Percentiles rank a stretch among this genome's conserved stretches.
Evolutionary conservation across 192 early-diverging fungal genomes (phyloP).

Genomic region (Coemansia umbellata): DNA sequence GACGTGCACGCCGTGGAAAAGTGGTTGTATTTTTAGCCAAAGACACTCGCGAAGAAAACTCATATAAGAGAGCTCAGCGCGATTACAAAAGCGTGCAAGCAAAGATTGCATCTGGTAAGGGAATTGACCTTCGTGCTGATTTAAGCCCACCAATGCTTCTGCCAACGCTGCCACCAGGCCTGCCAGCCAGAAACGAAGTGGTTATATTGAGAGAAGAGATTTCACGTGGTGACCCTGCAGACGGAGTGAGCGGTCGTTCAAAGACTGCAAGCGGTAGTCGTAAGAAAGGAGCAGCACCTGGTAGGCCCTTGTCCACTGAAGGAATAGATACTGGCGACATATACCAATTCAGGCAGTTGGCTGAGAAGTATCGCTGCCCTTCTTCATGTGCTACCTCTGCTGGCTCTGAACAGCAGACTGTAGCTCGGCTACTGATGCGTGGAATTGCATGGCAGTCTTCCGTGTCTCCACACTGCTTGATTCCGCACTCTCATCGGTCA

Average conservation of each 20-base stretch:
- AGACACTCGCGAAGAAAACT: conserved; percentile 46
- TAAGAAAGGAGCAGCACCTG: not conserved
- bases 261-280: conserved; percentile 2
- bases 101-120: conserved; percentile 38
- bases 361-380: conserved; percentile 25
- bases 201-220: conserved; percentile 33
- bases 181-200: conserved; percentile 19
- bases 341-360: conserved; percentile 18
- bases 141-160: conserved; percentile 48
- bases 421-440: conserved; percentile 20
- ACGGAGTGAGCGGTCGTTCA: not conserved
- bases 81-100: conserved; percentile 49
- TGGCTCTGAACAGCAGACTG: not conserved
- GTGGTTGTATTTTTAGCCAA: conserved; percentile 49
- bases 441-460: conserved; percentile 41
- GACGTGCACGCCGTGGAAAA: conserved; percentile 44
- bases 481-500: conserved; percentile 25
- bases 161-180: conserved; percentile 24
- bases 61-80: conserved; percentile 48
- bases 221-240: not conserved
- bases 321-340: conserved; percentile 22
- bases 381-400: not conserved
- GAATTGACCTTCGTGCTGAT: conserved; percentile 28
- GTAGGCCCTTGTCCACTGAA: not conserved
- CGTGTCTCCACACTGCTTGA: conserved; percentile 13